Evolutionary conservation across 2,329 filamentous ascomycete species (phyloP), one percentile per base, ranked within the genome.

Genomic region (Microdochium trichocladiopsis): DNA sequence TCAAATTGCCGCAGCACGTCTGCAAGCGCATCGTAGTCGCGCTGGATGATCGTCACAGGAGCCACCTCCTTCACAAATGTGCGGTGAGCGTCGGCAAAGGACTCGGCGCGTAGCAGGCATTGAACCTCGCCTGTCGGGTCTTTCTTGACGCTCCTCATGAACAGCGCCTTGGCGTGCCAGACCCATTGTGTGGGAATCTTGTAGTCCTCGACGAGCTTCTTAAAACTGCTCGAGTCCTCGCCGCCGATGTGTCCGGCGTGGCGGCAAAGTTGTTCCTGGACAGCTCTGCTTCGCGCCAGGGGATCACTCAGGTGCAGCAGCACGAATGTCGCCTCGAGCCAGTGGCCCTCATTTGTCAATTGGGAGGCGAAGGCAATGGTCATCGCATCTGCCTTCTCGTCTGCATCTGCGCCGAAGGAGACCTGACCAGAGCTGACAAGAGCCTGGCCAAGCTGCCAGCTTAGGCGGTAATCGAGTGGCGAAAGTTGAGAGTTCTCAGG

Each of bases 161-260:
- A 87, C 14, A 93, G 76, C 12, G 92, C 92, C 64, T 92, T 89
- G 18, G 94, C 90, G 54, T 90, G 83, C 83, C 89, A 95, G 50
- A 97, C 78, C 91, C 93, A 95, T 3, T 79, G 68, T 1, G 77
- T 69, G 0, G 93, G 90, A 43, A 97, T 81, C 56, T 82, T 80
- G 51, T 92, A 80, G 28, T 81, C 82, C 47, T 78, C 72, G 0
- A 79, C 79, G 22, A 94, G 73, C 14, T 79, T 77, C 11, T 69
- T 72, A 67, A 84, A 90, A 51, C 70, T 77, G 16, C 71, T 64
- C 56, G 79, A 76, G 9, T 76, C 73, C 49, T 84, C 77, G 2
- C 78, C 72, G 8, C 84, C 80, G 50, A 95, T 83, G 18, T 78
- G 72, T 25, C 78, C 78, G 2, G 88, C 88, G 64, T 92, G 88